Evolutionary conservation across 805 yeast species (phyloP).

Genomic region (Yarrowia keelungensis): DNA sequence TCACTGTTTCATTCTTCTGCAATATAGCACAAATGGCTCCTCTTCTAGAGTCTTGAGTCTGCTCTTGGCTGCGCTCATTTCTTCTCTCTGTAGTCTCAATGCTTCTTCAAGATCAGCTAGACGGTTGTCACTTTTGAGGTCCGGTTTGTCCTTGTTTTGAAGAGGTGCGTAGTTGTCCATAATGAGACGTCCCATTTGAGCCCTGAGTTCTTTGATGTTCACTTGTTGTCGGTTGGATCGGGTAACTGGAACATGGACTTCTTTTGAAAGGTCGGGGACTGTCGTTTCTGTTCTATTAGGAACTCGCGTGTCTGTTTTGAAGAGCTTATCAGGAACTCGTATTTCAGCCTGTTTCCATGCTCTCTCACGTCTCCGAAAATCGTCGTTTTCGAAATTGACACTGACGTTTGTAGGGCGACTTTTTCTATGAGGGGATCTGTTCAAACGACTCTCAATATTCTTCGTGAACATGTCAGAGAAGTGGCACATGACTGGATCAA

Average conservation of each 20-base stretch:
- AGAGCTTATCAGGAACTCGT: background rate
- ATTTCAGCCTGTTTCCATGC: slow-evolving; percentile 5
- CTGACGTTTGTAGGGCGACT: background rate
- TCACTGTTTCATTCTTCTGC: background rate
- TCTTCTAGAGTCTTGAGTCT: background rate
- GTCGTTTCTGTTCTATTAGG: background rate
- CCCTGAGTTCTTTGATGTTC: slow-evolving; percentile 15
- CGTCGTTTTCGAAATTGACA: background rate
- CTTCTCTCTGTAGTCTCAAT: background rate
- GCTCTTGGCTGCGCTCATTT: background rate
- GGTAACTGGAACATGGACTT: background rate
- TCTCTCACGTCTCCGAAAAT: background rate
- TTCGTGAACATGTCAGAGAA: background rate
- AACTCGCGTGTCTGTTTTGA: background rate
- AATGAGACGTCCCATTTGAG: background rate
- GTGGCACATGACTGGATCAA: background rate
- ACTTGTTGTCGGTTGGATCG: background rate
- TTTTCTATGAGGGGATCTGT: slow-evolving; percentile 4
- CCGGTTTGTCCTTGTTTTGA: background rate
- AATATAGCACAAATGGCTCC: slow-evolving; percentile 14
- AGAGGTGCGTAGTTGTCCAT: slow-evolving; percentile 7
- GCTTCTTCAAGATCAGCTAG: slow-evolving; percentile 1
- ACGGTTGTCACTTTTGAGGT: background rate
- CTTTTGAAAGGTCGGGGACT: background rate
- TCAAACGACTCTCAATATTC: slow-evolving; percentile 1